Evolutionary conservation across 345 rosid species (phyloP), one percentile per base, ranked within the genome.

Genomic region (Acer saccharum): DNA sequence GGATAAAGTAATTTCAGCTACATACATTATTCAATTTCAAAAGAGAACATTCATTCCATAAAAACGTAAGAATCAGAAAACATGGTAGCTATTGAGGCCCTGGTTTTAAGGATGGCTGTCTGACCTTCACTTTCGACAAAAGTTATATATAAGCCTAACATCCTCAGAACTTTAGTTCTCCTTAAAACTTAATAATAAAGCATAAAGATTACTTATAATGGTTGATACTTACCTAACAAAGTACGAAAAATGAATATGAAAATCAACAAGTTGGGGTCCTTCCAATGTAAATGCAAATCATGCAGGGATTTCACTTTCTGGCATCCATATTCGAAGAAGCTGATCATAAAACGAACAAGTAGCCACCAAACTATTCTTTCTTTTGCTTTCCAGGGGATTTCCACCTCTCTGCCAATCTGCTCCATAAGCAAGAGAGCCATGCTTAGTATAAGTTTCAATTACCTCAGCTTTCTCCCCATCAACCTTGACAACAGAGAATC

Each of bases 291-390:
- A n/a, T 50, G 52, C 52, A 55, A 52, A 69, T 69, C 78, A 69
- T 62, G 58, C 1, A 35, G 55, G 35, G 27, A 76, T 8, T 67
- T 82, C 73, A 73, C 77, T 76, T 83, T 86, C 75, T 0, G 92
- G 98, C 72, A 75, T 81, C 96, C 97, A 91, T 80, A 92, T 25
- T 23, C 85, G 90, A 60, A 95, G 87, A 77, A 92, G 93, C 63
- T 78, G 79, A 55, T 93, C 98, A 80, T 90, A 95, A 66, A 95
- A 90, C 12, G 99, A 95, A 82, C 97, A 95, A 78, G 94, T 92
- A 41, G 98, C 98, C 76, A 90, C 89, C 62, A 80, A 50, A 79
- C 65, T 81, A 43, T 65, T 86, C 72, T 81, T 87, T 76, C 75
- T 75, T 69, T 82, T 78, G 68, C 78, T 69, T 58, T 54, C 80